These are phyloP conservation scores for Lachancea fermentati DNA, from an alignment of 805 yeast species.

Conservation along the genomic window DNA sequence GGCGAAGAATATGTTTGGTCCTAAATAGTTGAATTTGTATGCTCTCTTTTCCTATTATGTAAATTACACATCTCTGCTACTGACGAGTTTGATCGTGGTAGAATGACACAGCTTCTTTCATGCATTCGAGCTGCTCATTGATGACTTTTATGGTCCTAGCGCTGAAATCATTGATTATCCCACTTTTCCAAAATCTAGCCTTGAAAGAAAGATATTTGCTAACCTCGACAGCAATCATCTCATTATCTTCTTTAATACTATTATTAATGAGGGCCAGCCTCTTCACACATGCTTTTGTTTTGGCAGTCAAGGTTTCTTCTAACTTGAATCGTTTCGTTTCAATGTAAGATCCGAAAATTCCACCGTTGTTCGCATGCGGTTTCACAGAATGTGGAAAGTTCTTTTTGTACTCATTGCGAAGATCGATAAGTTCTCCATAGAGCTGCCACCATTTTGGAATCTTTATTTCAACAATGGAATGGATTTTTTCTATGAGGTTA, in stretches of 20 bases:
- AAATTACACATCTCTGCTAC: no score
- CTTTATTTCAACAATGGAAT: conserved; percentile 30
- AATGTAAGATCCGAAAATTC: conserved; percentile 34
- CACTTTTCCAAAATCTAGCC: conserved; percentile 32
- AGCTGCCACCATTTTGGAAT: conserved; percentile 42
- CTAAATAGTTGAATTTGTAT: neutral
- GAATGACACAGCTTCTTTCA: conserved; percentile 5
- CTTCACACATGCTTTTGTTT: conserved; percentile 37
- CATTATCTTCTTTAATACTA: conserved; percentile 52
- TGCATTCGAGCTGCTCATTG: conserved; percentile 8
- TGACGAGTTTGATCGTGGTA: no score
- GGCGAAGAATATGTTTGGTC: conserved; percentile 66
- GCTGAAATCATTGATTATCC: conserved; percentile 12
- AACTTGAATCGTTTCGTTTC: conserved; percentile 49
- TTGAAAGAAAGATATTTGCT: conserved; percentile 53
- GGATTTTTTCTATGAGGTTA: conserved; percentile 28
- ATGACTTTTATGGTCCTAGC: conserved; percentile 13
- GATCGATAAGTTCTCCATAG: conserved; percentile 37
- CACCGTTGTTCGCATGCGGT: conserved; percentile 10
- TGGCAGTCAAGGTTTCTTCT: conserved; percentile 37
- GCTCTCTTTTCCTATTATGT: no score
- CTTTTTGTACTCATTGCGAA: conserved; percentile 32
- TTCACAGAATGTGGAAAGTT: conserved; percentile 23
- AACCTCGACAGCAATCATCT: conserved; percentile 55
- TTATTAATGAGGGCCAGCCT: conserved; percentile 39